Conservation (phyloP, 106 monocot species). For the Posidonia australis region DNA sequence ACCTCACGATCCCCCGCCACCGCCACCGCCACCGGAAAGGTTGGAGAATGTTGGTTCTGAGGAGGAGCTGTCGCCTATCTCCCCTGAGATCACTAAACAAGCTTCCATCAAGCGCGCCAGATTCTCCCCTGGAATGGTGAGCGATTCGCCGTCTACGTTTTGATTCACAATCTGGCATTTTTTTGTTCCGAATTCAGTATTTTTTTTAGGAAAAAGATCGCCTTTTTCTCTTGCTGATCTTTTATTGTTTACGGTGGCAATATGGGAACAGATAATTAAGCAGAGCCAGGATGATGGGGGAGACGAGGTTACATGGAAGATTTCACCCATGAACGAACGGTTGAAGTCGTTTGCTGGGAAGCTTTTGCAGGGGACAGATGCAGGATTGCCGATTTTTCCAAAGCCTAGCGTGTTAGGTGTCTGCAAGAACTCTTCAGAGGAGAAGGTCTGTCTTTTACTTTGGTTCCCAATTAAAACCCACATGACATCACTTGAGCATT, state of each 20-base stretch:
- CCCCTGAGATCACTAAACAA: conserved; percentile 58
- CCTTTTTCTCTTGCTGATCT: neutral
- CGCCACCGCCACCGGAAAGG: neutral
- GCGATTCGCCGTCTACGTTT: neutral
- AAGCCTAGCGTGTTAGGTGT: conserved; percentile 18
- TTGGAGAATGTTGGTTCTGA: conserved; percentile 3
- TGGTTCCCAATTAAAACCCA: neutral
- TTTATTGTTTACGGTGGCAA: neutral
- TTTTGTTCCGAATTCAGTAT: neutral
- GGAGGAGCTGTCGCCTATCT: conserved; percentile 31
- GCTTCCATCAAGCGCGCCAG: conserved; percentile 51
- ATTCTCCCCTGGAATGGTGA: conserved; percentile 96
- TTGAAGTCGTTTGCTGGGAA: conserved; percentile 44
- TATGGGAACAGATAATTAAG: conserved; percentile 55
- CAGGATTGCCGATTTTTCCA: conserved; percentile 9
- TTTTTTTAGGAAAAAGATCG: neutral
- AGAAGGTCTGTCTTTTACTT: conserved; percentile 23
- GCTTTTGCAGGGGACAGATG: conserved; percentile 17
- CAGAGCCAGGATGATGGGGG: conserved; percentile 94
- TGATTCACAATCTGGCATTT: too few relatives aligned
- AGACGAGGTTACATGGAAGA: conserved; percentile 88
- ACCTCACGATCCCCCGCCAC: neutral
- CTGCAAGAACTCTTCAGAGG: conserved; percentile 36
- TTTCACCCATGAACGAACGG: conserved; percentile 76
- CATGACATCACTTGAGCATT: neutral